A percentile compares a stretch with the other conserved stretches of the same genome.
Conservation (phyloP, 805 yeast species). For the Candida ascalaphidarum region DNA sequence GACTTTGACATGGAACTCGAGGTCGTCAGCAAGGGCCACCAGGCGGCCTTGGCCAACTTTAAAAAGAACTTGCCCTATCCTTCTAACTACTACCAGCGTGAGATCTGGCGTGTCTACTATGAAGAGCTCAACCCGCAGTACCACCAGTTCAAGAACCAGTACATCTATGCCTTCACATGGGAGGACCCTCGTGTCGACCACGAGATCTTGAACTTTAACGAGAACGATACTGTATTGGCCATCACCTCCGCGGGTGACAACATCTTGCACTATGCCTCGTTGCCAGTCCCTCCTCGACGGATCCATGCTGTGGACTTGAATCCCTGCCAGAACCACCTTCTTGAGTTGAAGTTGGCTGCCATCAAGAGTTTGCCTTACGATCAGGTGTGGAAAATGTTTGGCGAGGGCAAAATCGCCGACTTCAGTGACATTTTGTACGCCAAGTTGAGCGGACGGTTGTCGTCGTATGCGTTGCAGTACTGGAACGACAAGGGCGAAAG, state of each 20-base stretch:
- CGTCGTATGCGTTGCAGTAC: conserved; percentile 74
- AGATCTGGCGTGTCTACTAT: conserved; percentile 73
- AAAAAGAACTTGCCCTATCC: conserved; percentile 69
- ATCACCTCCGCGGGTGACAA: conserved; percentile 87
- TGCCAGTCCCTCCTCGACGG: conserved; percentile 64
- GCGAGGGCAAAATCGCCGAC: conserved; percentile 56
- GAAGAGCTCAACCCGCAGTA: conserved; percentile 63
- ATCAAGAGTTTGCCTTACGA: conserved; percentile 44
- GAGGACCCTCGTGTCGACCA: conserved; percentile 83
- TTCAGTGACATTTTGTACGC: conserved; percentile 37
- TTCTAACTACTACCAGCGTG: conserved; percentile 68
- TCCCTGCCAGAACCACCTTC: conserved; percentile 74
- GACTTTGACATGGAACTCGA: conserved; percentile 13
- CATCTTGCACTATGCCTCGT: conserved; percentile 61
- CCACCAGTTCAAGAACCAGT: conserved; percentile 67
- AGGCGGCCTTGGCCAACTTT: conserved; percentile 59
- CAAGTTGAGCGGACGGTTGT: conserved; percentile 59
- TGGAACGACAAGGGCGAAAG: conserved; percentile 60
- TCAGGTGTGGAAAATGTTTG: conserved; percentile 69
- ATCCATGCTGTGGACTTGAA: conserved; percentile 83
- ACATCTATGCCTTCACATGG: conserved; percentile 86
- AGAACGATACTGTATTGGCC: conserved; percentile 68
- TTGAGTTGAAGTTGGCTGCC: conserved; percentile 72
- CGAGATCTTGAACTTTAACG: conserved; percentile 49
- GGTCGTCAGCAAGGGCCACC: conserved; percentile 57